Evolutionary conservation across 441 rosid genomes (phyloP).

Genomic region (Cnidoscolus chayamansa): DNA sequence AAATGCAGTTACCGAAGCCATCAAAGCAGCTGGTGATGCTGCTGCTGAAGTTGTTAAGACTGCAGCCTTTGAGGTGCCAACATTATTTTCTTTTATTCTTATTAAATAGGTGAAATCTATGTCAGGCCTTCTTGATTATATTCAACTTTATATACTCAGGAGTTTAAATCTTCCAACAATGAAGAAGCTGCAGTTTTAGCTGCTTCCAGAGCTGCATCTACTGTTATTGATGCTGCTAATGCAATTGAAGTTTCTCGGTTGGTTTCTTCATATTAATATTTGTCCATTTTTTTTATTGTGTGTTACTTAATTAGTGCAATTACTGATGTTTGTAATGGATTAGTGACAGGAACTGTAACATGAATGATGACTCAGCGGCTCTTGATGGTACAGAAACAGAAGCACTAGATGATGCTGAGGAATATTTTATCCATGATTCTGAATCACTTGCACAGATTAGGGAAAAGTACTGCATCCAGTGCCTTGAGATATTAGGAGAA

Average conservation of each 20-base stretch:
- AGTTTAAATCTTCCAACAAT: conserved; percentile 51
- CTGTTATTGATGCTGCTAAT: conserved; percentile 87
- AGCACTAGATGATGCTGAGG: conserved; percentile 49
- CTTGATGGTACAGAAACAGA: conserved; percentile 39
- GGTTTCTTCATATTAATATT: conserved; percentile 16
- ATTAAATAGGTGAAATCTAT: neutral
- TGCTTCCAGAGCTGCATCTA: conserved; percentile 86
- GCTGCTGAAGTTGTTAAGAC: conserved; percentile 96
- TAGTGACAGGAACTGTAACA: conserved; percentile 52
- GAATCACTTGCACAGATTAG: conserved; percentile 74
- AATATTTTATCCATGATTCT: conserved; percentile 63
- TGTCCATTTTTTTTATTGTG: conserved; percentile 3
- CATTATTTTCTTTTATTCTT: neutral
- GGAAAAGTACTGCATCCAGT: conserved; percentile 90
- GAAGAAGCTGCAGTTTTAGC: conserved; percentile 95
- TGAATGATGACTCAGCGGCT: conserved; percentile 39
- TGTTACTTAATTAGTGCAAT: conserved; percentile 15
- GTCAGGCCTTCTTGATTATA: neutral
- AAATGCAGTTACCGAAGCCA: conserved; percentile 78
- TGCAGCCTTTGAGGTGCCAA: conserved; percentile 69
- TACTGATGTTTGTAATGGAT: conserved; percentile 25
- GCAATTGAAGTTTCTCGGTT: conserved; percentile 80
- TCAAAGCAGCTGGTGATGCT: conserved; percentile 90
- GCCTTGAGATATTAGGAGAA: conserved; percentile 89
- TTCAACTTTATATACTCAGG: conserved; percentile 40